Conservation (phyloP, 805 yeast species). For the Danielia oregonensis region DNA sequence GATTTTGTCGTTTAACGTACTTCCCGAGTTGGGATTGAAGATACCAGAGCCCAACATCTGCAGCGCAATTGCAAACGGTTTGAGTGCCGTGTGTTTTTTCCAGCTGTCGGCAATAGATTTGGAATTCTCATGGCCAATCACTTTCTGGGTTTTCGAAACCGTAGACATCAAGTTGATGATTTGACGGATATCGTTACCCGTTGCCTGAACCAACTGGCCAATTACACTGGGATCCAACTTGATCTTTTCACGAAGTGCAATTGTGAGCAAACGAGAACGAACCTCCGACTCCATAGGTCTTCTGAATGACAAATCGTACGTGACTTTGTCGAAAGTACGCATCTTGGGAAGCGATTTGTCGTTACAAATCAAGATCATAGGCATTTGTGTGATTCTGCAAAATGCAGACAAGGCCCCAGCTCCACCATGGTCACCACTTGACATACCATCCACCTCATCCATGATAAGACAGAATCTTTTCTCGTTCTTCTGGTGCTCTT, state of each 20-base stretch:
- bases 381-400: conserved; percentile 81
- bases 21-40: conserved; percentile 49
- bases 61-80: conserved; percentile 87
- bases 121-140: conserved; percentile 61
- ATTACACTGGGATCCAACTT: conserved; percentile 76
- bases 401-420: conserved; percentile 90
- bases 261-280: conserved; percentile 81
- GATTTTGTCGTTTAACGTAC: conserved; percentile 73
- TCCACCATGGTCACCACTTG: conserved; percentile 98
- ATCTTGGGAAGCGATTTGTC: conserved; percentile 90
- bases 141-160: conserved; percentile 67
- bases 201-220: conserved; percentile 78
- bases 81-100: conserved; percentile 86
- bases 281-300: conserved; percentile 84
- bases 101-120: conserved; percentile 61
- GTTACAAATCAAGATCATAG: conserved; percentile 90
- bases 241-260: conserved; percentile 80
- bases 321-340: conserved; percentile 88
- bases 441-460: conserved; percentile 99
- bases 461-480: conserved; percentile 77
- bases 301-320: conserved; percentile 78
- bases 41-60: conserved; percentile 57
- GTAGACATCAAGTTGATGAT: conserved; percentile 87
- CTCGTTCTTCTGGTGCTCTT: conserved; percentile 31
- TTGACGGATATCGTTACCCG: conserved; percentile 90